A percentile compares a stretch with the other conserved stretches of the same genome.
Conservation (phyloP, 805 yeast species). For the Pichia membranifaciens region DNA sequence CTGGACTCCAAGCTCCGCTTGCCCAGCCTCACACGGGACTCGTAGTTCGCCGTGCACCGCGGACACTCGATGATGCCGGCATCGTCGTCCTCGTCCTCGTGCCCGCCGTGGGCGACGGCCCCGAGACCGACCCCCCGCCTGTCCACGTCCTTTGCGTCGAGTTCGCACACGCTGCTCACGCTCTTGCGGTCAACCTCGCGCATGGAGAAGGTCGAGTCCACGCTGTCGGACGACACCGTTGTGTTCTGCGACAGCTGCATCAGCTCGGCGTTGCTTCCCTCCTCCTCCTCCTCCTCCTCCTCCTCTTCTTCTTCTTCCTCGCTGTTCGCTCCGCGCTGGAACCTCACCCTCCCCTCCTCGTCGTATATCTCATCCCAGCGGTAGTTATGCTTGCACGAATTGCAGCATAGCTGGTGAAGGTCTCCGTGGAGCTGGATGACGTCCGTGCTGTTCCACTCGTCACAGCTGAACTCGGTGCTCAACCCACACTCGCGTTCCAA, state of each 20-base stretch:
- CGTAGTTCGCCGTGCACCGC: slow-evolving; percentile 51
- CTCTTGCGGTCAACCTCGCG: slow-evolving; percentile 30
- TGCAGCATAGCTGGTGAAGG: slow-evolving; percentile 69
- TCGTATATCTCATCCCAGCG: slow-evolving; percentile 48
- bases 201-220: slow-evolving; percentile 1
- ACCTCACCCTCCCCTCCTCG: slow-evolving; percentile 30
- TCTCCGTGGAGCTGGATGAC: slow-evolving; percentile 93
- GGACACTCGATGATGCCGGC: slow-evolving; percentile 68
- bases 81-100: slow-evolving; percentile 38
- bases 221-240: background rate
- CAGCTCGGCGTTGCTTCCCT: slow-evolving; percentile 3
- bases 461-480: slow-evolving; percentile 47
- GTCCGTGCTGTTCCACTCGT: slow-evolving; percentile 56
- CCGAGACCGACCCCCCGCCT: slow-evolving; percentile 4
- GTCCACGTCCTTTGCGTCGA: background rate
- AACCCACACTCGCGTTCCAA: slow-evolving; percentile 65
- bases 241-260: slow-evolving; percentile 7
- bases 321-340: background rate
- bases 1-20: slow-evolving; percentile 67
- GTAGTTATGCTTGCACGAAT: slow-evolving; percentile 53
- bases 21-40: slow-evolving; percentile 57
- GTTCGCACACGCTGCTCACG: slow-evolving; percentile 1
- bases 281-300: background rate
- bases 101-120: slow-evolving; percentile 42
- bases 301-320: background rate